These are phyloP conservation scores for Puccinia triticina DNA, from an alignment of 1,284 basidiomycete species.

Conservation along the genomic window DNA sequence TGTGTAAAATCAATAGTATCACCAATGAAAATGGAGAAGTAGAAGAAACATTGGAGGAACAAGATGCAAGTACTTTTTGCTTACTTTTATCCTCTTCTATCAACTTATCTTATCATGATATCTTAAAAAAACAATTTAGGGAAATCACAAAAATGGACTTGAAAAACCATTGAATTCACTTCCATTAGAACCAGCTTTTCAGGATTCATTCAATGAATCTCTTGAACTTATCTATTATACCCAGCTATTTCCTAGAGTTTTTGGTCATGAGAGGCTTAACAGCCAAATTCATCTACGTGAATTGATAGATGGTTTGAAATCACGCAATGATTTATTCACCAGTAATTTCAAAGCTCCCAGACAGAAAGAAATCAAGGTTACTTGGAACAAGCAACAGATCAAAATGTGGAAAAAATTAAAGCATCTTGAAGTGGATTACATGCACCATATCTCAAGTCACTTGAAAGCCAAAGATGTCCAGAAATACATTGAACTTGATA, in stretches of 20 bases:
- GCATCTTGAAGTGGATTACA: not conserved
- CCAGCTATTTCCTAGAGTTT: not conserved
- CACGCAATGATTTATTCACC: not conserved
- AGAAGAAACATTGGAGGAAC: not conserved
- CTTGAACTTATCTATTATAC: not conserved
- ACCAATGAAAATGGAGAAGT: not conserved
- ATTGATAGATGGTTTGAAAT: not conserved
- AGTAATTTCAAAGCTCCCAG: not conserved
- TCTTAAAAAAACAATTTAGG: not conserved
- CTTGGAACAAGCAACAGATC: not conserved
- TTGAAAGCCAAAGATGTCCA: not conserved
- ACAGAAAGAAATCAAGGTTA: not conserved
- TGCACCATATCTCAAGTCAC: conserved; percentile 9
- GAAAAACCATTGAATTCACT: not conserved
- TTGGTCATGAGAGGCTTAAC: not conserved
- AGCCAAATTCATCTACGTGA: not conserved
- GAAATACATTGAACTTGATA: not conserved
- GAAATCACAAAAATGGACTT: not conserved
- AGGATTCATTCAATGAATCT: not conserved
- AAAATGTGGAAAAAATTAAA: not conserved
- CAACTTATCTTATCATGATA: not conserved
- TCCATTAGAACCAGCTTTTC: not conserved
- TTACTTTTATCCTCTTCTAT: not conserved
- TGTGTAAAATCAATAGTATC: not conserved
- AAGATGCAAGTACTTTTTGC: not conserved